Percentiles rank a stretch among this genome's conserved stretches.
phyloP scores from a whole-genome alignment of 495 filamentous ascomycete genomes.

The Neurospora africana region DNA sequence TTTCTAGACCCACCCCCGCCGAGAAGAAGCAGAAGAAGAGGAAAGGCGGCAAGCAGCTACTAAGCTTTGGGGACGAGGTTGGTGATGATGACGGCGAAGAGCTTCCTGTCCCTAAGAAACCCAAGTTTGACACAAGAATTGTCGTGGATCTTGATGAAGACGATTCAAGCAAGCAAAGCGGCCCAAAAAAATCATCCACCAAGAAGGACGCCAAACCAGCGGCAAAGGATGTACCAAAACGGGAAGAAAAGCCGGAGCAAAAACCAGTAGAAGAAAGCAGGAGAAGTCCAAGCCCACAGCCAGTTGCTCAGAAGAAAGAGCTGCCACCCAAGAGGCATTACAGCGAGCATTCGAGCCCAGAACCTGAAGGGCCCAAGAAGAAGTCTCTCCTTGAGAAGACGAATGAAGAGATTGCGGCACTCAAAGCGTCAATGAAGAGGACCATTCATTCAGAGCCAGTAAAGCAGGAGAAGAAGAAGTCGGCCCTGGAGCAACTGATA shows the following conservation, averaged over 20 bases:
- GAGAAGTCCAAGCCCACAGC: constrained; percentile 15
- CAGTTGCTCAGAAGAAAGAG: constrained; percentile 10
- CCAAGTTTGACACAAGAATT: constrained; percentile 83
- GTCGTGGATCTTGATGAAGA: constrained; percentile 47
- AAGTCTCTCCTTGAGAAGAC: constrained; percentile 48
- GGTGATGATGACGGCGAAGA: constrained; percentile 48
- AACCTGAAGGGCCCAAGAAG: constrained; percentile 37
- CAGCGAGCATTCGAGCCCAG: constrained; percentile 30
- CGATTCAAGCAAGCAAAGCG: constrained; percentile 15
- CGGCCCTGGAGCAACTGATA: constrained; percentile 72
- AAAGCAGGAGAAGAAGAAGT: constrained; percentile 45
- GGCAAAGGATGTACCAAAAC: constrained; percentile 22
- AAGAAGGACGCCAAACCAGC: constrained; percentile 23
- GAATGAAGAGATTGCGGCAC: constrained; percentile 80
- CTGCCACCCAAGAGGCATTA: constrained; percentile 5
- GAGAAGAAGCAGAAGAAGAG: constrained; percentile 68
- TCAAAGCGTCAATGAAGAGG: constrained; percentile 90
- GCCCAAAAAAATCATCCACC: constrained; percentile 12
- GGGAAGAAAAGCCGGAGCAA: neutral
- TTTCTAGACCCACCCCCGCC: constrained; percentile 19
- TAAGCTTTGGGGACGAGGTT: constrained; percentile 88
- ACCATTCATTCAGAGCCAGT: constrained; percentile 49
- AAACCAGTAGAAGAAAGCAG: constrained; percentile 11
- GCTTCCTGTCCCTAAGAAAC: constrained; percentile 61
- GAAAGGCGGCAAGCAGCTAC: constrained; percentile 64